Conservation (phyloP, 495 filamentous ascomycete genomes). For the Schizothecium vesticola region DNA sequence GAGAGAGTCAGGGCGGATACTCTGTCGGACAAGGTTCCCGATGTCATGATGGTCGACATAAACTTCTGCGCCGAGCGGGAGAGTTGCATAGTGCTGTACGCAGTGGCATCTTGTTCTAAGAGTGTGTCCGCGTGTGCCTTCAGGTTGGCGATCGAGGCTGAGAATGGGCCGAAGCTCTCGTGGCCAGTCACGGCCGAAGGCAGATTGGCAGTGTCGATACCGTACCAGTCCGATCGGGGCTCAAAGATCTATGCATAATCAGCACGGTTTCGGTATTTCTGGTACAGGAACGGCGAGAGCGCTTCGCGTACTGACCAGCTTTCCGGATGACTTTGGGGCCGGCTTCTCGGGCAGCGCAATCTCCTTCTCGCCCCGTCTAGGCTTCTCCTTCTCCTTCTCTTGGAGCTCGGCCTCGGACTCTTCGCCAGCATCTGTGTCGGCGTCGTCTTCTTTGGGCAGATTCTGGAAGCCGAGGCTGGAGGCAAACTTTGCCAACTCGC, state of each 20-base stretch:
- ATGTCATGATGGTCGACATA: constrained; percentile 92
- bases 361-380: constrained; percentile 14
- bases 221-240: constrained; percentile 84
- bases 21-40: constrained; percentile 93
- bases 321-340: constrained; percentile 23
- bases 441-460: constrained; percentile 28
- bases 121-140: constrained; percentile 69
- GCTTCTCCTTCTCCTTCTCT: constrained; percentile 22
- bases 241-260: constrained; percentile 54
- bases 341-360: constrained; percentile 21
- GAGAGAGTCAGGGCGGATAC: constrained; percentile 89
- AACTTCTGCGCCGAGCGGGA: constrained; percentile 84
- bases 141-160: constrained; percentile 61
- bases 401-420: constrained; percentile 26
- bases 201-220: constrained; percentile 55
- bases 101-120: constrained; percentile 65
- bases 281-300: neutral
- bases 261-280: neutral
- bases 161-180: constrained; percentile 41
- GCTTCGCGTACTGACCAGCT: constrained; percentile 37
- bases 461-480: constrained; percentile 44
- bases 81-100: constrained; percentile 47
- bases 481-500: constrained; percentile 41
- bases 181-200: constrained; percentile 38
- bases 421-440: constrained; percentile 28